Base-by-base conservation (phyloP, 805 yeast species). In the Pichia occidentalis region DNA sequence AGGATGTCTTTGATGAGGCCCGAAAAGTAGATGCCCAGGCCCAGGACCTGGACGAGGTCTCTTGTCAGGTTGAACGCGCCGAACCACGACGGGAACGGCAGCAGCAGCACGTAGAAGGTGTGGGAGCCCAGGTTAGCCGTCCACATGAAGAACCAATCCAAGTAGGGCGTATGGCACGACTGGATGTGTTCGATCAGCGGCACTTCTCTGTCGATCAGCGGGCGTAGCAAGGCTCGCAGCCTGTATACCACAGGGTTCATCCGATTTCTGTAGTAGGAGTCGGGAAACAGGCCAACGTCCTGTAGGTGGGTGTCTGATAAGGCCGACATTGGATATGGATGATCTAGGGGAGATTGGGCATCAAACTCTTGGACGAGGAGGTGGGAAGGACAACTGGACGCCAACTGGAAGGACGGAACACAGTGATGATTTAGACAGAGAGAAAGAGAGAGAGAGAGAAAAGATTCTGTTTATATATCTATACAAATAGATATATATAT, bases 71-170 rank as follows among this genome's bases (percentile, higher is more conserved):
- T 53, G 4, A 71, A 65, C 22, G 66, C 69, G 1, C 95, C 95
- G 43, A 79, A 73, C 95, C 95, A 90, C 24, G 76, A 68, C 10
- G 92, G 85, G 8, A 83, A 55, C 1, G 98, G 98, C 25, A 90
- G 68, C 77, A 85, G 77, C 34, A 90, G 57, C 34, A 92, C 95
- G 57, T 90, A 90, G 56, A 92, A 92, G 0, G 96, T 85, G 60
- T 90, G 98, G 5, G 95, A 75, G 0, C 96, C 98, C 45, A 92
- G 65, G 50, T 82, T 79, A 13, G 97, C 95, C 3, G 95, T 74
- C 67, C 85, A 76, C 7, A 94, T 82, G 60, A 90, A 90, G 52
- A 82, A 92, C 19, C 67, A 52, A 60, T 88, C 97, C 36, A 79
- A 59, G 13, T 57, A 34, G 2, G 75, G 67, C 26, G 60, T 56